phyloP scores from a whole-genome alignment of 208 protist genomes.

The Trypanosoma conorhini region DNA sequence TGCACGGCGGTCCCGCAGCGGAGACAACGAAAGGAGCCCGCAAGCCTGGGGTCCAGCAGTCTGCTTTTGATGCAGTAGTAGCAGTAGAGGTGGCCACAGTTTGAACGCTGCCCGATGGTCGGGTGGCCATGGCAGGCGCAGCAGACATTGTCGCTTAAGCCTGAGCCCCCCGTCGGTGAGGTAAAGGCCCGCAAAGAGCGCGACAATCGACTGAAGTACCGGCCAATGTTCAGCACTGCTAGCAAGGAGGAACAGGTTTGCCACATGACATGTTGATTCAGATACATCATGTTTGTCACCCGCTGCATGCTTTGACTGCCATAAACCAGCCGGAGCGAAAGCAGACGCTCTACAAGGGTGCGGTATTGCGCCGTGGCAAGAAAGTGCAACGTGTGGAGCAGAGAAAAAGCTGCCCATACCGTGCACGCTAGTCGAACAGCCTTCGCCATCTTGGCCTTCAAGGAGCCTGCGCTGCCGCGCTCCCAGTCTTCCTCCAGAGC shows the following conservation, averaged over 20 bases:
- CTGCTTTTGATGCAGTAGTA: conserved; percentile 94
- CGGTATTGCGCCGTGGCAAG: conserved; percentile 86
- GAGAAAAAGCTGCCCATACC: conserved; percentile 57
- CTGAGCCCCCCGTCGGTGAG: conserved; percentile 19
- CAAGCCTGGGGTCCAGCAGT: conserved; percentile 50
- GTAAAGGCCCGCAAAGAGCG: conserved; percentile 44
- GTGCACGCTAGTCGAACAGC: conserved; percentile 45
- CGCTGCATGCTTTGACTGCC: conserved; percentile 78
- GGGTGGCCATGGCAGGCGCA: conserved; percentile 70
- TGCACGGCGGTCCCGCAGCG: conserved; percentile 71
- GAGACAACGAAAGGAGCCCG: conserved; percentile 78
- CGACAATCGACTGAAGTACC: conserved; percentile 61
- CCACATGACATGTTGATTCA: conserved; percentile 91
- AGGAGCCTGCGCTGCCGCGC: conserved; percentile 29
- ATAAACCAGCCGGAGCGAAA: conserved; percentile 86
- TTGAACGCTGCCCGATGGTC: conserved; percentile 69
- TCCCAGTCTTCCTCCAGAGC: conserved; percentile 83
- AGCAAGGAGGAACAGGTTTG: conserved; percentile 77
- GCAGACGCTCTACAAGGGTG: conserved; percentile 74
- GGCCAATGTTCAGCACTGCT: conserved; percentile 65
- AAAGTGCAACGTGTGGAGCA: conserved; percentile 88
- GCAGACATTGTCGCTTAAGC: conserved; percentile 61
- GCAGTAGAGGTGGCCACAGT: conserved; percentile 92
- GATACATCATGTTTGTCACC: conserved; percentile 83
- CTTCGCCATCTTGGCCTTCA: conserved; percentile 41